A percentile compares a stretch with the other conserved stretches of the same genome.
Evolutionary conservation across 768 basidiomycete species (phyloP).

Genomic region (Kwoniella mangroviensis): DNA sequence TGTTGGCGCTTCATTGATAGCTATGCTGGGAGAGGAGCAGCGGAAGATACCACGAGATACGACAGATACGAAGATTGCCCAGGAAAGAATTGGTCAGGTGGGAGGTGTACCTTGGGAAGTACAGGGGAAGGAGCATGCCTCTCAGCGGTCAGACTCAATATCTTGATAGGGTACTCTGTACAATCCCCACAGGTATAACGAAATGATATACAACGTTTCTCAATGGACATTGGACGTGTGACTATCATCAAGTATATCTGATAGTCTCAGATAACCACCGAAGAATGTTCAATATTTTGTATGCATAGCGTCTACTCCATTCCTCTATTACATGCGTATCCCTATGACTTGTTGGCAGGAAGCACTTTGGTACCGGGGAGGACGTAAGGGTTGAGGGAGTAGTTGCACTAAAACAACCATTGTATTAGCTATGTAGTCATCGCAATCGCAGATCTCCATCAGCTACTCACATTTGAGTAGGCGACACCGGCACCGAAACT

Average conservation of each 20-base stretch:
- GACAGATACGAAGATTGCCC: conserved; percentile 17
- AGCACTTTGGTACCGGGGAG: conserved; percentile 57
- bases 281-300: background rate
- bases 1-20: conserved; percentile 13
- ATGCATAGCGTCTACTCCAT: conserved; percentile 7
- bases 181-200: background rate
- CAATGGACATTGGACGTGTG: too few relatives aligned
- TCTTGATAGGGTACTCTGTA: background rate
- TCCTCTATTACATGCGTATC: background rate
- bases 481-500: conserved; percentile 58
- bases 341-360: conserved; percentile 27
- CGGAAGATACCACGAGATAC: conserved; percentile 30
- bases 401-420: conserved; percentile 54
- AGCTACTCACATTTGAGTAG: conserved; percentile 55
- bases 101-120: conserved; percentile 46
- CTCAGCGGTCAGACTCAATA: background rate
- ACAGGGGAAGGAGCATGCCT: conserved; percentile 15
- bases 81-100: conserved; percentile 38
- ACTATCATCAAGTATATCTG: too few relatives aligned
- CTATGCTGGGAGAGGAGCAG: conserved; percentile 43
- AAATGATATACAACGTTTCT: too few relatives aligned
- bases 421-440: background rate
- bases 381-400: conserved; percentile 59
- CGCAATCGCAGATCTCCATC: background rate
- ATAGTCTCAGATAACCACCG: too few relatives aligned